Evolutionary conservation across 2,329 filamentous ascomycete species (phyloP).

Genomic region (Trichoderma arundinaceum): DNA sequence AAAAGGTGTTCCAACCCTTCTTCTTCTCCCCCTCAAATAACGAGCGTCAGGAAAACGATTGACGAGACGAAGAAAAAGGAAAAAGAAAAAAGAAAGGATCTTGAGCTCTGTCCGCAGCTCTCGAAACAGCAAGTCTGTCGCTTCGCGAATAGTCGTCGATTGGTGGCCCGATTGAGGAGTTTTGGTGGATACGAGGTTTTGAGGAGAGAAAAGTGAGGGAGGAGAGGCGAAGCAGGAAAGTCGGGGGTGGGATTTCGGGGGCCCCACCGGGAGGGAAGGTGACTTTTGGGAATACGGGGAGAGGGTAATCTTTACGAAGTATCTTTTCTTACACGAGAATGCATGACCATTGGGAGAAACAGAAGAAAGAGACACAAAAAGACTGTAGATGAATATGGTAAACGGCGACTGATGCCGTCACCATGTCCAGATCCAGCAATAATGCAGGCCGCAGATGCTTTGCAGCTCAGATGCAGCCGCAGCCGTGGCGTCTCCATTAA

Average conservation of each 20-base stretch:
- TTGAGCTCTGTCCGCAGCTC: background rate
- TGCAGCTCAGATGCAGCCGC: too few relatives aligned
- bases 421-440: too few relatives aligned
- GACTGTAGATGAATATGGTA: too few relatives aligned
- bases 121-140: background rate
- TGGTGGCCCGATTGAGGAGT: background rate
- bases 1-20: background rate
- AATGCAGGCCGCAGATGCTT: too few relatives aligned
- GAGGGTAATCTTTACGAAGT: conserved; percentile 5
- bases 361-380: background rate
- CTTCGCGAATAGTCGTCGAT: background rate
- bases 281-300: conserved; percentile 18
- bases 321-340: background rate
- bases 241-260: background rate
- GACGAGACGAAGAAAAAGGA: background rate
- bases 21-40: conserved; percentile 1
- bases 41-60: conserved; percentile 27
- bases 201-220: background rate
- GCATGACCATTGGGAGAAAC: background rate
- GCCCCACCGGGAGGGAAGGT: conserved; percentile 17
- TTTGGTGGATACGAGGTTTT: conserved; percentile 13
- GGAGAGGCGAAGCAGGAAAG: background rate
- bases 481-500: too few relatives aligned
- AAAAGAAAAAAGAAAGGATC: background rate
- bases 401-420: background rate